Evolutionary conservation across 495 filamentous ascomycete genomes (phyloP), one percentile per base, ranked within the genome.

Genomic region (Astrothelium macrocarpum): DNA sequence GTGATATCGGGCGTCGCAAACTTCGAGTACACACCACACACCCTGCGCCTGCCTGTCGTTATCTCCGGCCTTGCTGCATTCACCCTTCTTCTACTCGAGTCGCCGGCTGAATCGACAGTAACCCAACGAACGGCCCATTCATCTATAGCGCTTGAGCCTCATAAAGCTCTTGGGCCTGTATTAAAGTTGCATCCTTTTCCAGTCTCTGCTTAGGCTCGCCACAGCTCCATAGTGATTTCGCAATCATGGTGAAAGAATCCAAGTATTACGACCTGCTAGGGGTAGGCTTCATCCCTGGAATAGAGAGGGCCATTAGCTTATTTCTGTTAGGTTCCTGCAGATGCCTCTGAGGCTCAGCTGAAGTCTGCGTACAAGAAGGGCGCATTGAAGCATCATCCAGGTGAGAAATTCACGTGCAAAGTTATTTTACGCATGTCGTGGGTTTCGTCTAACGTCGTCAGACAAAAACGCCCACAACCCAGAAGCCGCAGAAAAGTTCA

Each of bases 391-490:
- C 89, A 86, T 71, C 92, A 97, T 77, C 92, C 92, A 72, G 91
- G 91, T 95, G 85, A 61, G 77, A 62, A 71, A 58, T 31, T 16
- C 9, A 18, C 20, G n/a, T 60, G 56, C 59, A 64, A 34, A 18
- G n/a, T 3, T 20, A 49, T 20, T 18, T 49, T 20, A 49, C 43
- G n/a, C 18, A 49, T 9, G 7, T 28, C 12, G 16, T 34, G 65
- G 23, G n/a, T 42, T 32, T 59, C 20, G 12, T 65, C 28, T 53
- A 31, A 36, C 45, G 32, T 39, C 36, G 29, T 68, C 68, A 95
- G 94, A 98, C 78, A 98, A 98, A 83, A 97, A 97, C 75, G 84
- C 86, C 53, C 85, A 94, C 78, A 93, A 93, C 80, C 91, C 92
- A 45, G 89, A 90, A 29, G 90, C 94, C 49, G 90, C 91, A 61